These are phyloP conservation scores for sunflower (Helianthus annuus) DNA, from an alignment of 129 eudicot species.

Conservation along the genomic window DNA sequence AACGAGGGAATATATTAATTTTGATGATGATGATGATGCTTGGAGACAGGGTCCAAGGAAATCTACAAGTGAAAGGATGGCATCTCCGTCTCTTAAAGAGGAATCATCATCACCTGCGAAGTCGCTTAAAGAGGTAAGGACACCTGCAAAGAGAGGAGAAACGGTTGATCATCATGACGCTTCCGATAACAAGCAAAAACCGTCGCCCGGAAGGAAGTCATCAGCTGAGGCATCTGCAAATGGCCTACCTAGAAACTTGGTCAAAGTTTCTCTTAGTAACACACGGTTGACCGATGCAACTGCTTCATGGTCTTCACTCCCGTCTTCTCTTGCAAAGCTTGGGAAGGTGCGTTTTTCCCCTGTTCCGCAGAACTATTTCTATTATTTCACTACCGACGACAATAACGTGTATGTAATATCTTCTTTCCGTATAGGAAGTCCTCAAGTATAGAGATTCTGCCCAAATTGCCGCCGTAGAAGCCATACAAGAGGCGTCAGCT, in stretches of 20 bases:
- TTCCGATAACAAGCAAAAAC: constrained; percentile 38
- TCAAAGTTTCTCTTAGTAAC: constrained; percentile 65
- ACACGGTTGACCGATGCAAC: constrained; percentile 61
- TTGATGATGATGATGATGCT: background rate
- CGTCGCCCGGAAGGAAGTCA: constrained; percentile 55
- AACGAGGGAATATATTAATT: background rate
- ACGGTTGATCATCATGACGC: constrained; percentile 33
- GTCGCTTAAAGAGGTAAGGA: constrained; percentile 46
- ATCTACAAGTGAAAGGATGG: constrained; percentile 61
- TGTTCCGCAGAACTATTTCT: background rate
- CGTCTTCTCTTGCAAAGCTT: constrained; percentile 78
- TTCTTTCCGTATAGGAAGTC: constrained; percentile 55
- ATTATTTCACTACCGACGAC: background rate
- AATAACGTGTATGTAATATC: background rate
- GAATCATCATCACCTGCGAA: too few relatives aligned
- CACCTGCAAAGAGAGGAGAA: constrained; percentile 37
- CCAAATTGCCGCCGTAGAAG: constrained; percentile 87
- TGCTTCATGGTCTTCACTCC: constrained; percentile 80
- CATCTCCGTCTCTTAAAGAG: constrained; percentile 29
- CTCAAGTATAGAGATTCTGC: constrained; percentile 83
- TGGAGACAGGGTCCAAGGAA: constrained; percentile 69
- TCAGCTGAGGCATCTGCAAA: constrained; percentile 47
- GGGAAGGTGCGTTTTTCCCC: constrained; percentile 61
- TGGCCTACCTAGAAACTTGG: constrained; percentile 72
- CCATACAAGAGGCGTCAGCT: constrained; percentile 88